Percentiles rank a stretch among this genome's conserved stretches.
phyloP scores from a whole-genome alignment of 768 basidiomycete species.

The Cystoderma amianthinum region DNA sequence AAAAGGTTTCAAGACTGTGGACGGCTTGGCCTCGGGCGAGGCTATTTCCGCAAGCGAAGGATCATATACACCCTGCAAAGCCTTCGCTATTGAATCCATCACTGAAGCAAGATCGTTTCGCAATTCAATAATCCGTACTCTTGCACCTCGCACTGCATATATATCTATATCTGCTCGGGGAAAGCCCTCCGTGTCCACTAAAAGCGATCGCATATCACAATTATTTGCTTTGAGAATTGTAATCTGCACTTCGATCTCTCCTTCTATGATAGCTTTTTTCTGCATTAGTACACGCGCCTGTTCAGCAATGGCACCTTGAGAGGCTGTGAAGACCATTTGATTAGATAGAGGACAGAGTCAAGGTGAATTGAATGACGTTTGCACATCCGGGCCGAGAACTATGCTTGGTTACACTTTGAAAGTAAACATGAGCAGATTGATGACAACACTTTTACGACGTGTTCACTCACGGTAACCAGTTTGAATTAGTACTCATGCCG shows the following conservation, averaged over 20 bases:
- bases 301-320: constrained; percentile 40
- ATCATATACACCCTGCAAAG: constrained; percentile 66
- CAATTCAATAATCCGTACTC: constrained; percentile 73
- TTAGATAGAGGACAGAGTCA: too few species aligned
- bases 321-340: constrained; percentile 26
- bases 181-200: constrained; percentile 86
- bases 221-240: constrained; percentile 58
- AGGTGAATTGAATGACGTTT: too few species aligned
- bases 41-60: constrained; percentile 21
- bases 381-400: too few species aligned
- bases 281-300: constrained; percentile 59
- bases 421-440: too few species aligned
- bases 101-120: constrained; percentile 69
- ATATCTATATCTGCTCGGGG: constrained; percentile 85
- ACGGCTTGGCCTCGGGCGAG: constrained; percentile 7
- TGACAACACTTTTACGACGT: too few species aligned
- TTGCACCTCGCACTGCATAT: constrained; percentile 68
- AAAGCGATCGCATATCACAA: constrained; percentile 60
- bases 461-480: too few species aligned
- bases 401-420: constrained; percentile 5
- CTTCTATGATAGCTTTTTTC: constrained; percentile 67
- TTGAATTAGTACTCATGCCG: too few species aligned
- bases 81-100: constrained; percentile 60
- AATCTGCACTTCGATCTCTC: constrained; percentile 56
- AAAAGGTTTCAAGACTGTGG: constrained; percentile 39